A percentile compares a stretch with the other conserved stretches of the same genome.
Conservation (phyloP, 116 monocot genomes). For the Iris pallida region DNA sequence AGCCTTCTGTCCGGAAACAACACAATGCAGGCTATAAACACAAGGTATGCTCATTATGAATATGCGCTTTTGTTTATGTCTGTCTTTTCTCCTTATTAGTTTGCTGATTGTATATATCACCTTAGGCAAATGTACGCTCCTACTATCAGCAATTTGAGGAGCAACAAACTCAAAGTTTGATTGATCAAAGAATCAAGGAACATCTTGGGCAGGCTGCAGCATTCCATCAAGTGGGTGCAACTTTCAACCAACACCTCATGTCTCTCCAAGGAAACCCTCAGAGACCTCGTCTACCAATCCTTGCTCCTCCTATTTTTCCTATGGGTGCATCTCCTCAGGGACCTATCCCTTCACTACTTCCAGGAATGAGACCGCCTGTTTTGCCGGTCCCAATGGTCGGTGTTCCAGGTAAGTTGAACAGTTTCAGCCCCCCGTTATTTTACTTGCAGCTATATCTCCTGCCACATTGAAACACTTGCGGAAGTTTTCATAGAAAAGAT, state of each 20-base stretch:
- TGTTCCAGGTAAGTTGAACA: constrained; percentile 43
- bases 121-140: constrained; percentile 80
- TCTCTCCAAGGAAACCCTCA: constrained; percentile 41
- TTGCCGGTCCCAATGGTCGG: constrained; percentile 47
- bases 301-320: constrained; percentile 56
- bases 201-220: constrained; percentile 76
- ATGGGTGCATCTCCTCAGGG: constrained; percentile 25
- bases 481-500: too few relatives aligned
- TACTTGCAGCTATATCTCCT: neutral
- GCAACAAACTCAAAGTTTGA: constrained; percentile 84
- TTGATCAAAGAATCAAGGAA: constrained; percentile 98
- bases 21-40: constrained; percentile 47
- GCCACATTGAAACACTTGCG: too few relatives aligned
- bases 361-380: constrained; percentile 64
- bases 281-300: constrained; percentile 65
- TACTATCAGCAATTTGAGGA: constrained; percentile 98
- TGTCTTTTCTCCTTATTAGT: neutral
- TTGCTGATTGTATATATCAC: neutral
- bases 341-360: constrained; percentile 31
- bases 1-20: constrained; percentile 34
- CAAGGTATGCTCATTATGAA: constrained; percentile 48
- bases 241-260: constrained; percentile 68
- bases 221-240: constrained; percentile 76
- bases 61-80: neutral
- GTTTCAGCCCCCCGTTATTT: neutral